Percentiles rank a stretch among this genome's conserved stretches.
These are phyloP conservation scores for Nakaseomyces bracarensis DNA, from an alignment of 1,139 yeast genomes.

Conservation along the genomic window DNA sequence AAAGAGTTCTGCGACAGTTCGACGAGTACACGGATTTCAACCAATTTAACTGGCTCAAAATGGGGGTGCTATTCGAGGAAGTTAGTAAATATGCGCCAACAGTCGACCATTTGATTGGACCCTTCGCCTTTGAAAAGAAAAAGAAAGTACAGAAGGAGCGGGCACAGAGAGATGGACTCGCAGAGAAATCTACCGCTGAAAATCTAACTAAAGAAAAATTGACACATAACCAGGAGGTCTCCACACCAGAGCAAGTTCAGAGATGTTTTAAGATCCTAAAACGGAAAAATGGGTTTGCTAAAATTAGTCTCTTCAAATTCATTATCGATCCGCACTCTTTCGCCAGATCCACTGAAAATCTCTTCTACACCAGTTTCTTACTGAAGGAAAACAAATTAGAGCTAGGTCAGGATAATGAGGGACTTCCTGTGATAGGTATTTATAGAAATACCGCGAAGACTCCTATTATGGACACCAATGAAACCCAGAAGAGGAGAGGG, in stretches of 20 bases:
- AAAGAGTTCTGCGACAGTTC: constrained; percentile 18
- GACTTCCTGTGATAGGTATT: constrained; percentile 19
- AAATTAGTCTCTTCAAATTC: constrained; percentile 54
- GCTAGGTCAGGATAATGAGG: constrained; percentile 40
- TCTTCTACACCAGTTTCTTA: constrained; percentile 74
- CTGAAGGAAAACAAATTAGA: constrained; percentile 62
- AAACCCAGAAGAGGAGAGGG: constrained; percentile 27
- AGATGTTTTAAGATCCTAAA: constrained; percentile 37
- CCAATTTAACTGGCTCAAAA: constrained; percentile 47
- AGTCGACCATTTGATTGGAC: constrained; percentile 61
- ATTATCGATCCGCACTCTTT: constrained; percentile 70
- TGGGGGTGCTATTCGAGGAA: constrained; percentile 49
- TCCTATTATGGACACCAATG: too few relatives aligned
- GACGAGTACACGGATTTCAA: constrained; percentile 24
- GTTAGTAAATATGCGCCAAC: constrained; percentile 44
- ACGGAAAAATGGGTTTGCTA: constrained; percentile 30
- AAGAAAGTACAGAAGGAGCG: constrained; percentile 34
- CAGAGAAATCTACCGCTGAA: constrained; percentile 45
- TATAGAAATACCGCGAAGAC: constrained; percentile 9
- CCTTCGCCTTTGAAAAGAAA: constrained; percentile 52
- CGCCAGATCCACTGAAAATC: constrained; percentile 71
- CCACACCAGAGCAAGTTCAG: constrained; percentile 55
- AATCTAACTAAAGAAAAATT: constrained; percentile 46
- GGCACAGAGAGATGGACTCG: constrained; percentile 38
- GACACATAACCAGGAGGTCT: constrained; percentile 41